These are phyloP conservation scores for Albizia julibrissin DNA, from an alignment of 306 rosid genomes.

Conservation along the genomic window DNA sequence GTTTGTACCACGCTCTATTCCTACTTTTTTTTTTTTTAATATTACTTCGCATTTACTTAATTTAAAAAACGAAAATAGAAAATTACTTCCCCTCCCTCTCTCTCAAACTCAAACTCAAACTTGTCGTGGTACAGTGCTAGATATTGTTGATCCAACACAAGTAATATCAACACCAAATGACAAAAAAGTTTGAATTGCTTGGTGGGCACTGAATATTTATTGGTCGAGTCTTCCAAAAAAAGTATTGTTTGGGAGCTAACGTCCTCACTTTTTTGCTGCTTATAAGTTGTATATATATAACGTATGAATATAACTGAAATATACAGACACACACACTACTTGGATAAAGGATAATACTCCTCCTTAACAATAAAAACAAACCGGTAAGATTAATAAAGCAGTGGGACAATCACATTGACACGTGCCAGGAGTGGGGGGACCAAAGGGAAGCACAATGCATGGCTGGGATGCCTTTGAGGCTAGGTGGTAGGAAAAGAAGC, in stretches of 20 bases:
- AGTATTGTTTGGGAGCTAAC: no score
- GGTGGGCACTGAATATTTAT: no score
- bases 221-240: no score
- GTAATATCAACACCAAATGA: background rate
- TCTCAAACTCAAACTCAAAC: background rate
- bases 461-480: no score
- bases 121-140: background rate
- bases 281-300: no score
- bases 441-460: background rate
- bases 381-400: no score
- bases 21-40: background rate
- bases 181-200: background rate
- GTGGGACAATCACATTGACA: background rate
- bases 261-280: no score
- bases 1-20: background rate
- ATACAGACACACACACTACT: no score
- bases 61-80: background rate
- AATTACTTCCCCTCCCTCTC: no score
- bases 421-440: background rate
- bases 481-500: background rate
- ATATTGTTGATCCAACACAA: background rate
- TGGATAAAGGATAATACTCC: no score
- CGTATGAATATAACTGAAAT: background rate
- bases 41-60: background rate
- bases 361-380: no score